phyloP scores from a whole-genome alignment of 2,329 filamentous ascomycete species.

The Ascocoryne sarcoides region DNA sequence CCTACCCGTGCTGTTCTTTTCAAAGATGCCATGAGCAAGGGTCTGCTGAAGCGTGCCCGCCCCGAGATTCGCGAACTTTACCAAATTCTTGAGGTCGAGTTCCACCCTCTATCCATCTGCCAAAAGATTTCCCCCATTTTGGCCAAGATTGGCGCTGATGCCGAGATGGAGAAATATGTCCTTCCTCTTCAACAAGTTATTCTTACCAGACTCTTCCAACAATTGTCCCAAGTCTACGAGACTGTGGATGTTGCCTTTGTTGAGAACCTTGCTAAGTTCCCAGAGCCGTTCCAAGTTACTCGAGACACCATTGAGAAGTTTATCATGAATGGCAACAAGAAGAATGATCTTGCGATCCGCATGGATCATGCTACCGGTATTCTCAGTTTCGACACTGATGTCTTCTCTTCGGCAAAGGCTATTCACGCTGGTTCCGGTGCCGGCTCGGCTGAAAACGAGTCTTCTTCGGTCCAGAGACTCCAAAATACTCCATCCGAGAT shows the following conservation, averaged over 20 bases:
- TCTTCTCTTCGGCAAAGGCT: slow-evolving; percentile 95
- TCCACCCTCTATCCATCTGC: slow-evolving; percentile 97
- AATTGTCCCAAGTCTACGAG: slow-evolving; percentile 97
- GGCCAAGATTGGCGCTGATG: slow-evolving; percentile 81
- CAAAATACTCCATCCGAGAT: slow-evolving; percentile 98
- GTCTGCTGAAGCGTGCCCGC: slow-evolving; percentile 81
- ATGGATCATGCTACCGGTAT: slow-evolving; percentile 94
- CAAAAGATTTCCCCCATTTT: slow-evolving; percentile 97
- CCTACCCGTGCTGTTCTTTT: slow-evolving; percentile 87
- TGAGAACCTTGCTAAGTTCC: slow-evolving; percentile 87
- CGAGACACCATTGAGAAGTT: slow-evolving; percentile 96
- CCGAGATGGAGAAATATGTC: slow-evolving; percentile 97
- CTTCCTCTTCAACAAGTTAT: slow-evolving; percentile 96
- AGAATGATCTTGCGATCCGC: slow-evolving; percentile 92
- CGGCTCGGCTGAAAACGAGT: slow-evolving; percentile 80
- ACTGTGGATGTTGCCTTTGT: slow-evolving; percentile 93
- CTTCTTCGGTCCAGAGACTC: slow-evolving; percentile 80
- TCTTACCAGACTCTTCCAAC: slow-evolving; percentile 94
- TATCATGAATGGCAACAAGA: slow-evolving; percentile 99
- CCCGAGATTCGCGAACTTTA: slow-evolving; percentile 96
- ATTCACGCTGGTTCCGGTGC: slow-evolving; percentile 74
- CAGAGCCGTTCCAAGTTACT: slow-evolving; percentile 88
- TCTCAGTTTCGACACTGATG: slow-evolving; percentile 93
- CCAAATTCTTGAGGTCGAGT: slow-evolving; percentile 98
- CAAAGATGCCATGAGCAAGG: slow-evolving; percentile 92